Conservation (phyloP, 208 protist species). For the Crithidia expoeki region DNA sequence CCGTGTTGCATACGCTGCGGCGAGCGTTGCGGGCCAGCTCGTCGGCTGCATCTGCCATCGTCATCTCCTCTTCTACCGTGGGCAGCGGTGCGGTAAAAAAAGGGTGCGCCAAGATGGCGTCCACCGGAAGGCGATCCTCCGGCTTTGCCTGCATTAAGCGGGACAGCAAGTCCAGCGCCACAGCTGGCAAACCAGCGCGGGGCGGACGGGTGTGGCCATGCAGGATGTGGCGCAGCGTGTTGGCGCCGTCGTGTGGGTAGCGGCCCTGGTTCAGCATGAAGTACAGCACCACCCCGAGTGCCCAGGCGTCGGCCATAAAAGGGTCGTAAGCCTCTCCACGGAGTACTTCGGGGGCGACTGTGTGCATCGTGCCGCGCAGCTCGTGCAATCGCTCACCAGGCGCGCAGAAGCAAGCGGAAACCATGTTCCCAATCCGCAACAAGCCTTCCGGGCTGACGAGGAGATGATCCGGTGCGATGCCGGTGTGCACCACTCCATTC, state of each 20-base stretch:
- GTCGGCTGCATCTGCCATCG: conserved; percentile 12
- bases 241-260: conserved; percentile 90
- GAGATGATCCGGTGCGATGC: conserved; percentile 87
- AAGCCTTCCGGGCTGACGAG: conserved; percentile 67
- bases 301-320: conserved; percentile 82
- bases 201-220: conserved; percentile 61
- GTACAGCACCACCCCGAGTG: conserved; percentile 82
- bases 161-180: conserved; percentile 62
- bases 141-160: conserved; percentile 63
- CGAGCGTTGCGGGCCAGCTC: not conserved
- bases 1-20: conserved; percentile 5
- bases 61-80: conserved; percentile 25
- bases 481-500: conserved; percentile 74
- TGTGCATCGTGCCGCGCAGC: conserved; percentile 80
- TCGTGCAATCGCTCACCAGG: conserved; percentile 52
- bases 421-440: conserved; percentile 76
- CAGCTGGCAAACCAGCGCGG: conserved; percentile 43
- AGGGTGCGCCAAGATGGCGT: conserved; percentile 65
- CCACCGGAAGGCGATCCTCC: conserved; percentile 62
- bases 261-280: conserved; percentile 87
- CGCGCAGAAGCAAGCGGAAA: conserved; percentile 66
- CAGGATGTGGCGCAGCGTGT: conserved; percentile 84
- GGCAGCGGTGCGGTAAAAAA: conserved; percentile 48
- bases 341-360: conserved; percentile 86
- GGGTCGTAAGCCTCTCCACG: conserved; percentile 72